These are phyloP conservation scores for Ophiostoma pallidulum DNA, from an alignment of 2,329 filamentous ascomycete genomes.

Conservation along the genomic window DNA sequence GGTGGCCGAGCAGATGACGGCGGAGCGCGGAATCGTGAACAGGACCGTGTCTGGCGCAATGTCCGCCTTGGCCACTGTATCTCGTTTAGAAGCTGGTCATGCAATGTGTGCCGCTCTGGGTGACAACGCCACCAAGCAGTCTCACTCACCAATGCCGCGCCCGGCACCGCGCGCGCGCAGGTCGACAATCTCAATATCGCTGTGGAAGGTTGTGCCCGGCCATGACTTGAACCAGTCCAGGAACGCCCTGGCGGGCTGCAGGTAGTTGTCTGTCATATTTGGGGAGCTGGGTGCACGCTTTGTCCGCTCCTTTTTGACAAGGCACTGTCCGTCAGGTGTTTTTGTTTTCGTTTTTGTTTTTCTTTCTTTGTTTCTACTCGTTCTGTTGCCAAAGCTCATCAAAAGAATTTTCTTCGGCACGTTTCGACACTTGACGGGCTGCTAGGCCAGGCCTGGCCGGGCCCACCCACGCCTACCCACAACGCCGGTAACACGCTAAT, in stretches of 20 bases:
- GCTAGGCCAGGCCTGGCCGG: too few species aligned
- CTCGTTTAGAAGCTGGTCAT: not conserved
- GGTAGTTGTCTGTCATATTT: conserved; percentile 26
- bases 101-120: conserved; percentile 3
- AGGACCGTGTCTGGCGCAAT: conserved; percentile 67
- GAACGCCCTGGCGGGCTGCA: conserved; percentile 35
- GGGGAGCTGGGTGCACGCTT: not conserved
- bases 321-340: not conserved
- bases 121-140: too few species aligned
- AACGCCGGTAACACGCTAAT: conserved; percentile 4
- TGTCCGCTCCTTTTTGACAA: not conserved
- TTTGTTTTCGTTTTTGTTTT: not conserved
- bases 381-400: too few species aligned
- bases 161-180: conserved; percentile 41
- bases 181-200: conserved; percentile 43
- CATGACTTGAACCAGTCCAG: conserved; percentile 44
- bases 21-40: conserved; percentile 66
- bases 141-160: conserved; percentile 43
- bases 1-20: conserved; percentile 64
- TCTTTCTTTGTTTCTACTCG: not conserved
- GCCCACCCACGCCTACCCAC: too few species aligned
- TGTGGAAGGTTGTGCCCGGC: conserved; percentile 44
- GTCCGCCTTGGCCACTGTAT: conserved; percentile 56
- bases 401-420: too few species aligned
- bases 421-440: too few species aligned